These are phyloP conservation scores for Stellera chamaejasme DNA, from an alignment of 345 rosid genomes.

Conservation along the genomic window DNA sequence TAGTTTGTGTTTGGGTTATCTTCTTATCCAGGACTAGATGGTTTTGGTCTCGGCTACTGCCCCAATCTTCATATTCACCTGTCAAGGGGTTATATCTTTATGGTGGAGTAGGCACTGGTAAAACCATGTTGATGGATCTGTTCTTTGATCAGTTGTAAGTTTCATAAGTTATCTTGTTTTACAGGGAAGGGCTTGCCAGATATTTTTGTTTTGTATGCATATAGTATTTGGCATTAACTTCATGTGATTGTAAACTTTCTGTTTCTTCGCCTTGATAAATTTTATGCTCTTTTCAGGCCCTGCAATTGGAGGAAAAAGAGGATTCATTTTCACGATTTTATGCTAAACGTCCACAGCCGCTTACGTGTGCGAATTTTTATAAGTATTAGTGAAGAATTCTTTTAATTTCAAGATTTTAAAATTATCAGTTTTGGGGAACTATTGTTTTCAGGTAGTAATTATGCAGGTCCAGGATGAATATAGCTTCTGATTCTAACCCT, in stretches of 20 bases:
- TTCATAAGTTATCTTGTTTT: not conserved
- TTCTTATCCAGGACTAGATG: constrained; percentile 70
- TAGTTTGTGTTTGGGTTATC: not conserved
- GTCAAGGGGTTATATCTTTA: constrained; percentile 88
- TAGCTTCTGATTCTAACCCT: too few relatives aligned
- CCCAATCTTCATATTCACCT: constrained; percentile 66
- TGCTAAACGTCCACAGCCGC: constrained; percentile 89
- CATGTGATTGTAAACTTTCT: not conserved
- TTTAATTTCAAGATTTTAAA: not conserved
- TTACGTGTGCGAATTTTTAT: constrained; percentile 59
- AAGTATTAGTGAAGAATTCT: not conserved
- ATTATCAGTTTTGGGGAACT: not conserved
- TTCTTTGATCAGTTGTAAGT: constrained; percentile 82
- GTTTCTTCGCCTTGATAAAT: constrained; percentile 3
- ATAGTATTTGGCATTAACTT: not conserved
- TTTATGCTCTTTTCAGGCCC: constrained; percentile 49
- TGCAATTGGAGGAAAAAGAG: constrained; percentile 86
- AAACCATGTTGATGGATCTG: constrained; percentile 98
- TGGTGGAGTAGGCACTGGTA: constrained; percentile 98
- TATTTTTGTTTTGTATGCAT: not conserved
- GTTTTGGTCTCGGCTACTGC: constrained; percentile 89
- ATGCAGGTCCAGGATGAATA: too few relatives aligned
- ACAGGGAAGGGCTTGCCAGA: constrained; percentile 1
- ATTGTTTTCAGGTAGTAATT: too few relatives aligned
- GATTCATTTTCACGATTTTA: constrained; percentile 98